phyloP scores from a whole-genome alignment of 768 basidiomycete species.

The Fistulinella prunicolor region DNA sequence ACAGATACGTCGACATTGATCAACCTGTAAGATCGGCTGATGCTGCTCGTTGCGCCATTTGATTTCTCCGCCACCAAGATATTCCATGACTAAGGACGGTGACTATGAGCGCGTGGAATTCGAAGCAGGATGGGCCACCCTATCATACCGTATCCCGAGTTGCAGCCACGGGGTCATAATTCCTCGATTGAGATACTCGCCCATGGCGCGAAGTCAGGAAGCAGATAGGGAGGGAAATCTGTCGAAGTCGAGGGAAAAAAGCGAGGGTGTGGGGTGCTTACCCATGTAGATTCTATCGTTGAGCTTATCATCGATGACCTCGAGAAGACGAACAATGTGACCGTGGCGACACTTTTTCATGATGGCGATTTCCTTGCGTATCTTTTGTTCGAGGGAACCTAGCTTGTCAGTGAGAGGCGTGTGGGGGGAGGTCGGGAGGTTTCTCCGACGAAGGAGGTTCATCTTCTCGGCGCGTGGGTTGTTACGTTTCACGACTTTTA shows the following conservation, averaged over 20 bases:
- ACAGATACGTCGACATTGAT: slow-evolving; percentile 83
- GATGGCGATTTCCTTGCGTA: slow-evolving; percentile 92
- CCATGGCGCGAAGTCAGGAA: slow-evolving; percentile 26
- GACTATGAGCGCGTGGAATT: slow-evolving; percentile 19
- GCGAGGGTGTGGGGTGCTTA: slow-evolving; percentile 41
- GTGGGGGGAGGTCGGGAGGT: slow-evolving; percentile 42
- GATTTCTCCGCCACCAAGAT: slow-evolving; percentile 92
- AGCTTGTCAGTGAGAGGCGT: slow-evolving; percentile 64
- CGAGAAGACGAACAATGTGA: slow-evolving; percentile 83
- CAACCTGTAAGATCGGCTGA: slow-evolving; percentile 75
- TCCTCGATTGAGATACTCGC: slow-evolving; percentile 30
- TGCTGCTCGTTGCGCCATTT: slow-evolving; percentile 72
- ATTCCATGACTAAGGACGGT: slow-evolving; percentile 79
- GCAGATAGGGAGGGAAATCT: slow-evolving; percentile 18
- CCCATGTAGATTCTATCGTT: slow-evolving; percentile 92
- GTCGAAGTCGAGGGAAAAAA: slow-evolving; percentile 11
- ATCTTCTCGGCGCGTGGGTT: slow-evolving; percentile 70
- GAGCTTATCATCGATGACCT: slow-evolving; percentile 92
- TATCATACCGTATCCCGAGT: slow-evolving; percentile 32
- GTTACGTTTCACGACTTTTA: slow-evolving; percentile 73
- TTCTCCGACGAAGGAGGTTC: slow-evolving; percentile 48
- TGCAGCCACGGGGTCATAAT: slow-evolving; percentile 33
- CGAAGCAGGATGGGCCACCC: slow-evolving; percentile 15
- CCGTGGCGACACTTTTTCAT: slow-evolving; percentile 96
- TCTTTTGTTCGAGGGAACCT: slow-evolving; percentile 75